phyloP scores from a whole-genome alignment of 805 yeast species.

The Diddensiella santjacobensis region DNA sequence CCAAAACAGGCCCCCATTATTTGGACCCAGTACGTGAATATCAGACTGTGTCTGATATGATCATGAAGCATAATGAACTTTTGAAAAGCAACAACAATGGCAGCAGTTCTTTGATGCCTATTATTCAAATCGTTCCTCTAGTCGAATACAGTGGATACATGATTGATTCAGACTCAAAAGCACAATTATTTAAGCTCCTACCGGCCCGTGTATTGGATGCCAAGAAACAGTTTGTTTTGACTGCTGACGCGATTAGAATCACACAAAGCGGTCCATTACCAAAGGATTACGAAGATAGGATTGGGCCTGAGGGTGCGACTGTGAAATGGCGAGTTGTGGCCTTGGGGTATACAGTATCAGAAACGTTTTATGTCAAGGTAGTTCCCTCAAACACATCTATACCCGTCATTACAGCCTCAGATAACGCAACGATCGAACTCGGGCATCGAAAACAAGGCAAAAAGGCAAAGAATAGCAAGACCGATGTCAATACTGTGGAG shows the following conservation, averaged over 20 bases:
- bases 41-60: background rate
- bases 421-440: background rate
- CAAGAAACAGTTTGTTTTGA: background rate
- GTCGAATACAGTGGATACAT: slow-evolving; percentile 4
- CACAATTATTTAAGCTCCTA: background rate
- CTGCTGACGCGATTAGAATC: background rate
- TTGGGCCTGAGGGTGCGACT: slow-evolving; percentile 10
- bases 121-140: slow-evolving; percentile 6
- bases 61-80: background rate
- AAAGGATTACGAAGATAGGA: background rate
- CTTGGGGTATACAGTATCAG: background rate
- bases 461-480: background rate
- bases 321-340: slow-evolving; percentile 27
- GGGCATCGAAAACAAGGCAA: background rate
- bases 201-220: background rate
- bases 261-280: background rate
- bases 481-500: background rate
- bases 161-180: background rate
- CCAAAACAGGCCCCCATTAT: background rate
- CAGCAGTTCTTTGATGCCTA: background rate
- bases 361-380: background rate
- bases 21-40: background rate
- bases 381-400: background rate
- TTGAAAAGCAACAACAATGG: background rate
- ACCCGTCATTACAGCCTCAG: background rate